phyloP scores from a whole-genome alignment of 345 rosid species.

The Acer negundo region DNA sequence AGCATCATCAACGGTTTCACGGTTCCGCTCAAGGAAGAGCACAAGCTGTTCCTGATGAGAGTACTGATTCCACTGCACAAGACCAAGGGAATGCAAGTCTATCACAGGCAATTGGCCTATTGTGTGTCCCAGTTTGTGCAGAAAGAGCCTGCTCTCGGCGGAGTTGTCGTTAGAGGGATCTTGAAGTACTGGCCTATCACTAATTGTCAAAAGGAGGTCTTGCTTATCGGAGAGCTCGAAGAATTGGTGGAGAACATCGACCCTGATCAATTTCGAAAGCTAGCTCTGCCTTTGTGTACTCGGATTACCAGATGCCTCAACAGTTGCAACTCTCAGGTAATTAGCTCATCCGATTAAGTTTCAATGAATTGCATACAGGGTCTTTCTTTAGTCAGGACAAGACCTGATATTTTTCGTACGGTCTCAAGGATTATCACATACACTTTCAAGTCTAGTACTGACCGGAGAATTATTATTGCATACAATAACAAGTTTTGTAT shows the following conservation, averaged over 20 bases:
- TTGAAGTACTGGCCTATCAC: conserved; percentile 66
- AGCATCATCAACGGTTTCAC: conserved; percentile 68
- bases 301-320: conserved; percentile 46
- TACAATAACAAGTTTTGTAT: too few species aligned
- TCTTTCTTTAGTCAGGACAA: too few species aligned
- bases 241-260: conserved; percentile 59
- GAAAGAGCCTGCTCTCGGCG: conserved; percentile 62
- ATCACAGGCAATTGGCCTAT: conserved; percentile 52
- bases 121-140: conserved; percentile 64
- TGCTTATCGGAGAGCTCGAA: conserved; percentile 59
- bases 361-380: too few species aligned
- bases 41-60: conserved; percentile 61
- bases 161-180: conserved; percentile 46
- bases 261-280: conserved; percentile 53
- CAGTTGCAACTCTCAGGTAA: conserved; percentile 62
- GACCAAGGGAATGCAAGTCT: conserved; percentile 45
- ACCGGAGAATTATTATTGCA: too few species aligned
- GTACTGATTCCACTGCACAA: conserved; percentile 66
- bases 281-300: conserved; percentile 54
- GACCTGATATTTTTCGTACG: too few species aligned
- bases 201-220: conserved; percentile 54
- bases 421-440: too few species aligned
- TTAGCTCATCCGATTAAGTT: conserved; percentile 11
- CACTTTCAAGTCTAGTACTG: too few species aligned
- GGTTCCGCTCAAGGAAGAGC: conserved; percentile 65